A percentile compares a stretch with the other conserved stretches of the same genome.
Evolutionary conservation across 768 basidiomycete species (phyloP).

Genomic region (Psilocybe subaeruginosa): DNA sequence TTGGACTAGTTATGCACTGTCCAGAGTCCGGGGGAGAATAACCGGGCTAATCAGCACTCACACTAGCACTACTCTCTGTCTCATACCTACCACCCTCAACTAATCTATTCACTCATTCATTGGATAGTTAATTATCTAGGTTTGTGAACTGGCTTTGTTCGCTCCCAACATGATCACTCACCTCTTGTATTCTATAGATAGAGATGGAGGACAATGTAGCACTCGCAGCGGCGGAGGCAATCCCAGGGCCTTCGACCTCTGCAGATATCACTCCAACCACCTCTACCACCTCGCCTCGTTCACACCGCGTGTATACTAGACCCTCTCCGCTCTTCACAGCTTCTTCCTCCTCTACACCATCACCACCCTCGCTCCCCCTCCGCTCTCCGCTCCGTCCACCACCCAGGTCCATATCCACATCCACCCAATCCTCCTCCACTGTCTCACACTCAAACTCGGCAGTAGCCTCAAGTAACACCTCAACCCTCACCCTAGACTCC

Average conservation of each 20-base stretch:
- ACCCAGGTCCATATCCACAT: slow-evolving; percentile 28
- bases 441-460: slow-evolving; percentile 11
- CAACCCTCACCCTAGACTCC: slow-evolving; percentile 23
- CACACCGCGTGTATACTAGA: slow-evolving; percentile 45
- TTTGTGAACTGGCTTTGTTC: no score
- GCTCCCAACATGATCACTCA: no score
- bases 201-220: no score
- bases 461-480: slow-evolving; percentile 19
- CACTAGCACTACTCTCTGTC: no score
- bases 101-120: no score
- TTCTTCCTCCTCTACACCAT: slow-evolving; percentile 23
- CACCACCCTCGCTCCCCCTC: slow-evolving; percentile 29
- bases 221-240: no score
- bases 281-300: slow-evolving; percentile 33
- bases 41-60: no score
- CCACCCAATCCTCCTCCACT: slow-evolving; percentile 16
- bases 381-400: slow-evolving; percentile 42
- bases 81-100: no score
- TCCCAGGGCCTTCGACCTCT: neutral
- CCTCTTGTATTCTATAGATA: no score
- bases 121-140: no score
- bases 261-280: neutral
- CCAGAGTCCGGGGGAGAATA: no score
- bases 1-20: no score
- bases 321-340: slow-evolving; percentile 30